Evolutionary conservation across 495 filamentous ascomycete genomes (phyloP), one percentile per base, ranked within the genome.

Genomic region (Aspergillus cavernicola): DNA sequence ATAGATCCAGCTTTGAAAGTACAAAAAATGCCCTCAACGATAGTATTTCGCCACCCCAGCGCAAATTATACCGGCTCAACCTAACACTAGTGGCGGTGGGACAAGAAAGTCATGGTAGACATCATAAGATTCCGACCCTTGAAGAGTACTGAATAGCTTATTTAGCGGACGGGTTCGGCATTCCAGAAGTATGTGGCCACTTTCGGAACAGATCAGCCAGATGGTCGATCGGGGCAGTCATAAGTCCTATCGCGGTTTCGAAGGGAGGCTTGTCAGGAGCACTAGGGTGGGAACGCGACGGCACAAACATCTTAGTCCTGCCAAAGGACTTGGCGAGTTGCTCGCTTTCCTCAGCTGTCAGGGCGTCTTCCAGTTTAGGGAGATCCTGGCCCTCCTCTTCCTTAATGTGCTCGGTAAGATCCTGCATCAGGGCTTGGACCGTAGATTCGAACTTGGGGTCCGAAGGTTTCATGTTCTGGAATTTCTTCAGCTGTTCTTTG

Each of bases 271-370:
- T 72, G 23, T 65, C 45, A 0, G 69, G 69, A 10, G 73, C 71
- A 33, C 52, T 66, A 4, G 82, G 82, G 48, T 86, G 81, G 18
- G 73, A 76, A 16, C 77, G 75, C 0, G 78, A 77, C 0, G 82
- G 82, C 3, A 81, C 79, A 63, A 87, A 82, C 37, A 75, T 69
- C 70, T 87, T 87, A n/a, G 81, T 86, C 26, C 75, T 60, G 11
- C 69, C 72, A 55, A 86, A 86, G 40, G 69, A 74, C n/a, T 64
- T 73, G 5, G 80, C 74, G 23, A 83, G 50, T 2, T 49, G 20
- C 46, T 71, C 69, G 13, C 74, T 78, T 5, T 68, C 63, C 3
- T 66, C 66, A 0, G 47, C 45, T 0, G 61, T 53, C 1, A 86
- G 53, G 0, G 49, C 57, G 19, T 72, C 58, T 57, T 87, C 84